These are phyloP conservation scores for Alopecurus myosuroides DNA, from an alignment of 176 grass and related monocot species.

Conservation along the genomic window DNA sequence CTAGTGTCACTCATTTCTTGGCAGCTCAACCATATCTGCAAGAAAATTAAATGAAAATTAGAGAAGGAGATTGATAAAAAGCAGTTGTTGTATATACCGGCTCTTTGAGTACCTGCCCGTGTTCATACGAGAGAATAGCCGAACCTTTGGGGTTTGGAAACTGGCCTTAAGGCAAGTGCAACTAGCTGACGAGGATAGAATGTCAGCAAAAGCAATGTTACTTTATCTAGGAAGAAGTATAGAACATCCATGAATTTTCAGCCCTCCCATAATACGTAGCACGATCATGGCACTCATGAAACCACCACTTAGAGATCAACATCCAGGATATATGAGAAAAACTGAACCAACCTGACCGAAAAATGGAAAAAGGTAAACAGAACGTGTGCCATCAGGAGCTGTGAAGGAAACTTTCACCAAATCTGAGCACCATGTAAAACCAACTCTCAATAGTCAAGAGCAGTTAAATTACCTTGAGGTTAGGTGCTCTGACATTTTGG, in stretches of 20 bases:
- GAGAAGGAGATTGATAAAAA: neutral
- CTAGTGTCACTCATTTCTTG: constrained; percentile 89
- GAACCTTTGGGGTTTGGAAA: neutral
- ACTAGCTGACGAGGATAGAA: constrained; percentile 81
- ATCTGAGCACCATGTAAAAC: neutral
- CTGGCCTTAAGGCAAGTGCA: constrained; percentile 76
- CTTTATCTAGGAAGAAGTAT: constrained; percentile 94
- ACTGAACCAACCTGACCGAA: constrained; percentile 71
- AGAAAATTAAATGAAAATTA: neutral
- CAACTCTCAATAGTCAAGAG: neutral
- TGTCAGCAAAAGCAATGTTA: constrained; percentile 92
- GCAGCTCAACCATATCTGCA: constrained; percentile 77
- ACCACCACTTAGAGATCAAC: constrained; percentile 85
- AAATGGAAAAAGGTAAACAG: constrained; percentile 8
- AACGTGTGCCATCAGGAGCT: neutral
- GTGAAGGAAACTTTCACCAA: neutral
- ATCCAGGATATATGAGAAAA: constrained; percentile 92
- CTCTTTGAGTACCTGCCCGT: neutral
- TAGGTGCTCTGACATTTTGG: constrained; percentile 87
- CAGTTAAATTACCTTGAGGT: constrained; percentile 69
- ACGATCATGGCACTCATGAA: constrained; percentile 96
- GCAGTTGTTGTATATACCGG: neutral
- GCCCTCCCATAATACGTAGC: constrained; percentile 33
- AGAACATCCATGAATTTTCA: constrained; percentile 87
- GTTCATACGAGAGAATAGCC: neutral